Base-by-base conservation (phyloP, 352 stramenopile species). In the Globisporangium barbulae region DNA sequence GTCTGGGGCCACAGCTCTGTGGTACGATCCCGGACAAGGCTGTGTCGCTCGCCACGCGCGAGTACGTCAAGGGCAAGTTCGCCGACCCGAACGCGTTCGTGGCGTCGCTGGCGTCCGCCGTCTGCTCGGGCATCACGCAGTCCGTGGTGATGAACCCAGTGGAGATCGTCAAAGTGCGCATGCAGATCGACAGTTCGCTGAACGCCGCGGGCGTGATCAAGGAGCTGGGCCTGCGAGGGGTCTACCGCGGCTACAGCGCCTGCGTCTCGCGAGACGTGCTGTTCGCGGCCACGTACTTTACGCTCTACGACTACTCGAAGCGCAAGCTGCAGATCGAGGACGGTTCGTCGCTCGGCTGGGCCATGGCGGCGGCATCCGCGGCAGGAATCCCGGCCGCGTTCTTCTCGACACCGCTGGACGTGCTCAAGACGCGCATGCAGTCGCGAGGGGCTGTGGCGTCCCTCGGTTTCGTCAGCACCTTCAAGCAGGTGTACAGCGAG, bases 131-230 rank as follows among this genome's bases (percentile, higher is more conserved):
- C 25, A 65, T 91, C 53, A 82, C 76, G 65, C 84, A 93, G 68
- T 91, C 81, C 8, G 63, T 93, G 44, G 84, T 93, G 6, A 93
- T 93, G 84, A 93, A 93, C 63, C 84, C 84, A 0, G 84, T 93
- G 15, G 84, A 93, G 70, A 85, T 93, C 44, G 80, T 93, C 56
- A 93, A 93, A 61, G 84, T 93, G 31, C 84, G 84, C 56, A 89
- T 93, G 81, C 84, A 93, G 64, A 75, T 93, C 65, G 84, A 93
- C 70, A 90, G 80, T 53, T 83, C 77, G 47, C 72, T 91, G 35
- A 85, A 74, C 41, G 72, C 73, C 0, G 33, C 76, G 2, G 71
- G 74, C 15, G 74, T 90, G n/a, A 74, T 90, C 45, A 78, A 79
- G 17, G 81, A 91, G 63, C 53, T 93, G 7, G 81, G 81, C 0